Percentiles rank a stretch among this genome's conserved stretches.
Conservation (phyloP, 2,329 filamentous ascomycete genomes). For the Daldinia sp. region DNA sequence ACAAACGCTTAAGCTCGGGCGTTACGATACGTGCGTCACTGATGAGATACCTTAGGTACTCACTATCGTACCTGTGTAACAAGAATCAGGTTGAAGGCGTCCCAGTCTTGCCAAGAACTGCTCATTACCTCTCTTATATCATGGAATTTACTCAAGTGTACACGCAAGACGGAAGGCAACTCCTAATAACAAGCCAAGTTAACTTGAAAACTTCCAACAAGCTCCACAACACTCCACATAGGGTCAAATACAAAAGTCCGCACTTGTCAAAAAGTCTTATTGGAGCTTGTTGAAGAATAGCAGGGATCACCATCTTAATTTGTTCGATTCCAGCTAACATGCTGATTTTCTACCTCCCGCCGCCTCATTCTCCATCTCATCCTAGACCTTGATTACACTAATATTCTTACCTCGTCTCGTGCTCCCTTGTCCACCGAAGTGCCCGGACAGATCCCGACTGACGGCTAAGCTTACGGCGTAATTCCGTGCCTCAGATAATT, state of each 20-base stretch:
- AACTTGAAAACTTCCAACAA: constrained; percentile 21
- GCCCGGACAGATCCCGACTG: constrained; percentile 30
- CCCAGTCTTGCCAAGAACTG: neutral
- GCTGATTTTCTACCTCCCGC: constrained; percentile 19
- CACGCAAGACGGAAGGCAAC: neutral
- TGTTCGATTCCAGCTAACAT: constrained; percentile 16
- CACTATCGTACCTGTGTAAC: constrained; percentile 17
- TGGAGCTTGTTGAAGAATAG: constrained; percentile 25
- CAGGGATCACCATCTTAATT: constrained; percentile 29
- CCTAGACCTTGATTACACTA: constrained; percentile 6
- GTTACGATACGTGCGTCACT: constrained; percentile 18
- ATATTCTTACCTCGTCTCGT: constrained; percentile 24
- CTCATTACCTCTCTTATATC: constrained; percentile 4
- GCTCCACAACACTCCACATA: constrained; percentile 36
- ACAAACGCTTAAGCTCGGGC: constrained; percentile 24
- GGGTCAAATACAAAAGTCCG: constrained; percentile 30
- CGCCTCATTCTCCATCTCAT: constrained; percentile 14
- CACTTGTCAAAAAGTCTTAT: constrained; percentile 20
- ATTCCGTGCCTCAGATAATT: constrained; percentile 27
- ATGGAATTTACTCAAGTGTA: constrained; percentile 1
- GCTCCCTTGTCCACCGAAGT: constrained; percentile 25
- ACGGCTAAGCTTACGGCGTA: constrained; percentile 36
- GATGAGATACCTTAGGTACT: constrained; percentile 6
- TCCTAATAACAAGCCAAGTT: constrained; percentile 11
- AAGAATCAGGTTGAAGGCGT: neutral